These are phyloP conservation scores for Lagerstroemia speciosa DNA, from an alignment of 345 rosid species.

Conservation along the genomic window DNA sequence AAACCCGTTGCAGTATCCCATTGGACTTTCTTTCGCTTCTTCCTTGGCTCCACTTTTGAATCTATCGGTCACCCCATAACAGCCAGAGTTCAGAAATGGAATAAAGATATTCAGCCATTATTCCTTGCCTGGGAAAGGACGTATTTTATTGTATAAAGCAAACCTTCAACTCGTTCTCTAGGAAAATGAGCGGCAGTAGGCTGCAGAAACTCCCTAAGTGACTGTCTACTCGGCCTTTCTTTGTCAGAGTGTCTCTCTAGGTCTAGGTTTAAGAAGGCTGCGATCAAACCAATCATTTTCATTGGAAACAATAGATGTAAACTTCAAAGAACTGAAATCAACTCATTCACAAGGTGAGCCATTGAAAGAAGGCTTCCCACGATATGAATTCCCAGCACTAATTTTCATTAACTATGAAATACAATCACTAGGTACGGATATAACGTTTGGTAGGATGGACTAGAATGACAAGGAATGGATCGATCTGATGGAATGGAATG, in stretches of 20 bases:
- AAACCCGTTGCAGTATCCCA: conserved; percentile 41
- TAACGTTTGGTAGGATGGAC: too few relatives aligned
- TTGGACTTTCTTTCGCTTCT: conserved; percentile 27
- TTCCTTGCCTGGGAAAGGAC: not conserved
- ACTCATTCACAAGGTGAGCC: not conserved
- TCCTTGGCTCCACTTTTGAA: conserved; percentile 14
- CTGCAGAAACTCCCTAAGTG: conserved; percentile 32
- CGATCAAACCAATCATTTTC: not conserved
- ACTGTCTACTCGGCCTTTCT: conserved; percentile 23
- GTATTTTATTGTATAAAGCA: not conserved
- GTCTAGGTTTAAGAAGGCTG: conserved; percentile 29
- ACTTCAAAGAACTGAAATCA: not conserved
- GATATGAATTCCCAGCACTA: not conserved
- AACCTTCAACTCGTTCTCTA: conserved; percentile 42
- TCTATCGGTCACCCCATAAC: conserved; percentile 16
- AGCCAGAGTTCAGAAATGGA: conserved; percentile 3
- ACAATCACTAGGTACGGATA: not conserved
- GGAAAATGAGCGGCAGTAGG: conserved; percentile 37
- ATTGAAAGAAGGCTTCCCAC: not conserved
- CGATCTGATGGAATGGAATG: too few relatives aligned
- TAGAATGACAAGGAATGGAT: too few relatives aligned
- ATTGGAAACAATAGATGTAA: not conserved
- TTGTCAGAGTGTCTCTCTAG: conserved; percentile 44
- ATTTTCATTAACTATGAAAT: not conserved
- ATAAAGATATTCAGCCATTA: not conserved